Conservation (phyloP, 495 filamentous ascomycete species). For the Aspergillus campestris region DNA sequence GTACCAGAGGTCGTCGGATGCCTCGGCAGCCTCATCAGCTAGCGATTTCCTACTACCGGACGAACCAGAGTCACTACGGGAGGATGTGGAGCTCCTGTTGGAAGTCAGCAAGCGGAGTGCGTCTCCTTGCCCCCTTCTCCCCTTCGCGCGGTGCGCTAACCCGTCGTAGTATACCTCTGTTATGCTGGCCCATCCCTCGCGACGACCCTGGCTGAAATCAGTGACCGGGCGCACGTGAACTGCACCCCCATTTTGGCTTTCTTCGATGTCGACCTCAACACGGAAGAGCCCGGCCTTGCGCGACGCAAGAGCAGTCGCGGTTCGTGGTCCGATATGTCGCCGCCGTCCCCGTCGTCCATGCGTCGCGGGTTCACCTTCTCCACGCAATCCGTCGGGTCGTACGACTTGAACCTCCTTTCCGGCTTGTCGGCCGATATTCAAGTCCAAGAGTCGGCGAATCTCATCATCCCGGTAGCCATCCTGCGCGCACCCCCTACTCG, state of each 20-base stretch:
- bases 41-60: slow-evolving; percentile 26
- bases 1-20: slow-evolving; percentile 28
- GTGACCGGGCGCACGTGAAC: slow-evolving; percentile 51
- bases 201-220: slow-evolving; percentile 57
- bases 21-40: slow-evolving; percentile 16
- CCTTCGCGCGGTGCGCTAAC: neutral
- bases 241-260: slow-evolving; percentile 68
- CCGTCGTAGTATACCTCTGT: slow-evolving; percentile 60
- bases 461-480: slow-evolving; percentile 67
- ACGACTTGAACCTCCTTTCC: slow-evolving; percentile 60
- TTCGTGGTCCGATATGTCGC: slow-evolving; percentile 27
- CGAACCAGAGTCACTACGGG: slow-evolving; percentile 42
- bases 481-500: slow-evolving; percentile 34
- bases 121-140: slow-evolving; percentile 10
- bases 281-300: slow-evolving; percentile 21
- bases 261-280: slow-evolving; percentile 51
- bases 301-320: slow-evolving; percentile 32
- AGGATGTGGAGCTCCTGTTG: slow-evolving; percentile 42
- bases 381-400: slow-evolving; percentile 47
- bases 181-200: slow-evolving; percentile 62
- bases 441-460: slow-evolving; percentile 58
- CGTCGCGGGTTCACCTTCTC: slow-evolving; percentile 38
- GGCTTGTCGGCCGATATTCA: slow-evolving; percentile 64
- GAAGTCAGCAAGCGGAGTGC: slow-evolving; percentile 47
- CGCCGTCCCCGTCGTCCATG: slow-evolving; percentile 28